Evolutionary conservation across 257 asterid genomes (phyloP).

Genomic region (Dorcoceras hygrometricum): DNA sequence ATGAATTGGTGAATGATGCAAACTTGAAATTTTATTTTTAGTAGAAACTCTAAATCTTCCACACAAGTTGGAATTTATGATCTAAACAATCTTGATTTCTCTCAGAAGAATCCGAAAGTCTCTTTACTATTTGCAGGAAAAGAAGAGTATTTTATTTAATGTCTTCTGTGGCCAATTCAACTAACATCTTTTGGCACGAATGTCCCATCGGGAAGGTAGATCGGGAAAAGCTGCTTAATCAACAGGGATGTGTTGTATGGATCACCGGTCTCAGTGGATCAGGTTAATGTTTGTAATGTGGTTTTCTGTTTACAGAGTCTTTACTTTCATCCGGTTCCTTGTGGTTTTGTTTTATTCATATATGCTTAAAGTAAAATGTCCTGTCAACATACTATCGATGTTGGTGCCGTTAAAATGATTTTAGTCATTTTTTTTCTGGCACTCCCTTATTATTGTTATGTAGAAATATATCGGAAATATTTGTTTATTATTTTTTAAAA

Average conservation of each 20-base stretch:
- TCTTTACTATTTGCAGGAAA: constrained; percentile 31
- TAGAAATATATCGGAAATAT: not conserved
- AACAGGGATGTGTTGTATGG: constrained; percentile 95
- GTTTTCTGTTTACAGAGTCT: not conserved
- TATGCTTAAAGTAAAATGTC: not conserved
- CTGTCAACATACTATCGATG: not conserved
- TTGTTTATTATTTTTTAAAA: not conserved
- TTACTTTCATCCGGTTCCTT: not conserved
- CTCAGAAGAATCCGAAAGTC: constrained; percentile 19
- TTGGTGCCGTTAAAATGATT: not conserved
- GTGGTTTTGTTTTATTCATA: not conserved
- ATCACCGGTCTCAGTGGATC: constrained; percentile 98
- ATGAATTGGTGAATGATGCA: not conserved
- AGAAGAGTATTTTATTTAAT: constrained; percentile 29
- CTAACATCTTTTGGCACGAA: constrained; percentile 93
- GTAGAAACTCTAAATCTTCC: too few relatives aligned
- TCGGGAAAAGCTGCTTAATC: constrained; percentile 77
- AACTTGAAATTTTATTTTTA: too few relatives aligned
- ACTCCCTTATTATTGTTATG: not conserved
- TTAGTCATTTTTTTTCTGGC: not conserved
- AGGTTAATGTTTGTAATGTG: constrained; percentile 38
- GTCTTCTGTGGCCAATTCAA: constrained; percentile 70
- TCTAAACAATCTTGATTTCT: not conserved
- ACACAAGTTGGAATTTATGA: not conserved
- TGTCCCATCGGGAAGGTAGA: constrained; percentile 74